Conservation (phyloP, 371 early-diverging fungal genomes). For the Amoeboaphelidium occidentale region DNA sequence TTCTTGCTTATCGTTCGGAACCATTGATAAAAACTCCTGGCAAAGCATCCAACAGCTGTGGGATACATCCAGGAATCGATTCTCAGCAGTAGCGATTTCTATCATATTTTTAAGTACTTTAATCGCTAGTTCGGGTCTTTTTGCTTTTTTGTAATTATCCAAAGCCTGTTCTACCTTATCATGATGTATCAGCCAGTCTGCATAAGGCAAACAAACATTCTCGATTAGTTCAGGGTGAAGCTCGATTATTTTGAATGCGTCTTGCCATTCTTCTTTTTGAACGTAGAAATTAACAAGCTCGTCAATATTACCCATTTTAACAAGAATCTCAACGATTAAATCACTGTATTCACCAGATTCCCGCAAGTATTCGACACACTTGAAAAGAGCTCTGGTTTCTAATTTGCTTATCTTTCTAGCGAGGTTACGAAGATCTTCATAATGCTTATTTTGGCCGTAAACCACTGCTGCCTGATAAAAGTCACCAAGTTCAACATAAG, state of each 20-base stretch:
- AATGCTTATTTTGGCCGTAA: slow-evolving; percentile 14
- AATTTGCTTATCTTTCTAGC: slow-evolving; percentile 11
- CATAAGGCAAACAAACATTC: slow-evolving; percentile 20
- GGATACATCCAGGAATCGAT: slow-evolving; percentile 18
- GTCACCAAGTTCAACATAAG: slow-evolving; percentile 24
- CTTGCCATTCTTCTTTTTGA: slow-evolving; percentile 20
- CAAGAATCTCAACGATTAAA: slow-evolving; percentile 16
- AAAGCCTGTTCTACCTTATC: slow-evolving; percentile 22
- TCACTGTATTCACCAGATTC: slow-evolving; percentile 11
- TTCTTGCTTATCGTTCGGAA: slow-evolving; percentile 8
- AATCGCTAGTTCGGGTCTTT: slow-evolving; percentile 17
- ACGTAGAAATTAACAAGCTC: slow-evolving; percentile 15
- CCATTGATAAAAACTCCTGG: slow-evolving; percentile 9
- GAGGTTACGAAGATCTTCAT: slow-evolving; percentile 20
- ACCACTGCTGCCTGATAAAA: slow-evolving; percentile 21
- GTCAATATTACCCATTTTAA: slow-evolving; percentile 17
- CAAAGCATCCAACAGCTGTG: slow-evolving; percentile 16
- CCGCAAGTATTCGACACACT: slow-evolving; percentile 16
- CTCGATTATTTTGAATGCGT: slow-evolving; percentile 20
- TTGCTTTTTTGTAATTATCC: slow-evolving; percentile 18
- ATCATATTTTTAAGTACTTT: slow-evolving; percentile 15
- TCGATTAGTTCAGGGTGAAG: slow-evolving; percentile 14
- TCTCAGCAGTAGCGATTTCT: slow-evolving; percentile 16
- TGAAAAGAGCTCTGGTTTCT: slow-evolving; percentile 14
- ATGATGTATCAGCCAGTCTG: slow-evolving; percentile 18